Conservation (phyloP, 2,329 filamentous ascomycete genomes). For the Penicillium psychrosexuale region DNA sequence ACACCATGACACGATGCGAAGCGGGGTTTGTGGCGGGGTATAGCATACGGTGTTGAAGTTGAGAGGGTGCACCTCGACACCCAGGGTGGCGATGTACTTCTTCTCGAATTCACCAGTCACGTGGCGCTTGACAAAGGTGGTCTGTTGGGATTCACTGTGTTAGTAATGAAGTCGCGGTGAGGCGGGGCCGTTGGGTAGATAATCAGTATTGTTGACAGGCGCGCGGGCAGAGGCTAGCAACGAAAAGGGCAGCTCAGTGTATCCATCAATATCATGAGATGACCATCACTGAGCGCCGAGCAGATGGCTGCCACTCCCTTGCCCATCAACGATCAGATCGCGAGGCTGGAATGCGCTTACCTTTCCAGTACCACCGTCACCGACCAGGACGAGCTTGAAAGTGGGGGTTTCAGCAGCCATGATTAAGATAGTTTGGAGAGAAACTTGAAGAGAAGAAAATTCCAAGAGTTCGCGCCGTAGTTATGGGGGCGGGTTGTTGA, state of each 20-base stretch:
- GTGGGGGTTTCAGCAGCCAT: constrained; percentile 73
- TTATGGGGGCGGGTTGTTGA: constrained; percentile 23
- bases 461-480: constrained; percentile 19
- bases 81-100: constrained; percentile 99
- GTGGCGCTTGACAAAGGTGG: constrained; percentile 99
- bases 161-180: constrained; percentile 23
- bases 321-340: constrained; percentile 5
- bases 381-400: constrained; percentile 99
- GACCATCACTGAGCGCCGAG: neutral
- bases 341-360: constrained; percentile 52
- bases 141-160: constrained; percentile 55
- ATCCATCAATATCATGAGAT: neutral
- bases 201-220: constrained; percentile 29
- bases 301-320: constrained; percentile 1
- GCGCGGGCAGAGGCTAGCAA: constrained; percentile 19
- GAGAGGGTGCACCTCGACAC: constrained; percentile 98
- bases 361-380: constrained; percentile 99
- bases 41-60: constrained; percentile 90
- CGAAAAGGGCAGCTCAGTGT: neutral
- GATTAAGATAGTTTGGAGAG: constrained; percentile 18
- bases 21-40: constrained; percentile 48
- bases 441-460: constrained; percentile 11
- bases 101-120: constrained; percentile 99
- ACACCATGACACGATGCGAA: constrained; percentile 19
- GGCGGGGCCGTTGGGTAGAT: constrained; percentile 24